Percentiles rank a stretch among this genome's conserved stretches.
These are phyloP conservation scores for Aureobasidium pullulans DNA, from an alignment of 2,329 filamentous ascomycete species.

Conservation along the genomic window DNA sequence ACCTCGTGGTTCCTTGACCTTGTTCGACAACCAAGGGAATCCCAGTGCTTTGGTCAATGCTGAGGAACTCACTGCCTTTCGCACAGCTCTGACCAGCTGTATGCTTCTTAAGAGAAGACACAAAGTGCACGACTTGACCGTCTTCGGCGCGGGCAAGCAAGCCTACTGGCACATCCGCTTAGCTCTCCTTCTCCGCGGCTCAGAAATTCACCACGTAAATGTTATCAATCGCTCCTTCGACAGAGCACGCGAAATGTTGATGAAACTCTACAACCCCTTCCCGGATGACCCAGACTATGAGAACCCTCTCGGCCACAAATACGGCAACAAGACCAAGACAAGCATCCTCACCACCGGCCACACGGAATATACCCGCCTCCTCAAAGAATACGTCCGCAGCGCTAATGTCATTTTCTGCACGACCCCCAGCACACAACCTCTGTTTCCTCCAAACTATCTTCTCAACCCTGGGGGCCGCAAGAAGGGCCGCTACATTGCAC, in stretches of 20 bases:
- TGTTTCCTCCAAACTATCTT: constrained; percentile 68
- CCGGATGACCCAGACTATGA: constrained; percentile 28
- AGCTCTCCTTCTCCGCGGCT: constrained; percentile 62
- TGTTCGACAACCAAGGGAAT: constrained; percentile 47
- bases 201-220: constrained; percentile 69
- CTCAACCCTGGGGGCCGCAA: constrained; percentile 63
- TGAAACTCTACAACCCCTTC: constrained; percentile 45
- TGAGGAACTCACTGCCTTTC: constrained; percentile 61
- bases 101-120: constrained; percentile 57
- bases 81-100: constrained; percentile 57
- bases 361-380: constrained; percentile 58
- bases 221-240: constrained; percentile 72
- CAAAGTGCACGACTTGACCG: constrained; percentile 65
- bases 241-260: constrained; percentile 46
- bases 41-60: constrained; percentile 59
- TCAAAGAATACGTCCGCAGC: constrained; percentile 62
- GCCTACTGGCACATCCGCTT: constrained; percentile 93
- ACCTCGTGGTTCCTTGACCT: constrained; percentile 47
- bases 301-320: constrained; percentile 28
- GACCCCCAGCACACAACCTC: constrained; percentile 63
- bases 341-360: constrained; percentile 63
- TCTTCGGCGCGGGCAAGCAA: constrained; percentile 84
- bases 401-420: constrained; percentile 85
- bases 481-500: constrained; percentile 65
- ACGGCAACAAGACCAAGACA: constrained; percentile 50